These are phyloP conservation scores for Eutrema heterophyllum DNA, from an alignment of 345 rosid genomes.

Conservation along the genomic window DNA sequence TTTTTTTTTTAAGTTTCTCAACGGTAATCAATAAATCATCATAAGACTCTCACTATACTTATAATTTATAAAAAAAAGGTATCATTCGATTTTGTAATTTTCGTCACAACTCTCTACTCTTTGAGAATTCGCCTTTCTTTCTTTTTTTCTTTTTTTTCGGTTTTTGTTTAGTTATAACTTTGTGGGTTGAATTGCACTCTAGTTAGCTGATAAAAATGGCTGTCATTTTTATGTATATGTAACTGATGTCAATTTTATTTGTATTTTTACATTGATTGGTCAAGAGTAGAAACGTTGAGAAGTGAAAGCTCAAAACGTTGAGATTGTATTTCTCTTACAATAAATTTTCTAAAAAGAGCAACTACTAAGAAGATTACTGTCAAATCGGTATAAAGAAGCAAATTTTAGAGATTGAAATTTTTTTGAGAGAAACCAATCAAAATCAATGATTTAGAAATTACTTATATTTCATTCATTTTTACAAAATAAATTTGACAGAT, in stretches of 20 bases:
- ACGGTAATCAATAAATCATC: conserved; percentile 25
- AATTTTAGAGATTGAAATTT: background rate
- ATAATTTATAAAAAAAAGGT: background rate
- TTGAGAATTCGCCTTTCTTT: background rate
- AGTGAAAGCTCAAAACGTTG: background rate
- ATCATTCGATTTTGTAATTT: conserved; percentile 18
- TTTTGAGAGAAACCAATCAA: background rate
- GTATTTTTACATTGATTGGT: background rate
- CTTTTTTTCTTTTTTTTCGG: background rate
- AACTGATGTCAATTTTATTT: background rate
- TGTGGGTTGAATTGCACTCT: conserved; percentile 5
- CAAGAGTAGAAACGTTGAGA: background rate
- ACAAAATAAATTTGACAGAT: background rate
- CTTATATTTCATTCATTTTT: background rate
- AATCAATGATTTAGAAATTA: background rate
- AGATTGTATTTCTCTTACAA: background rate
- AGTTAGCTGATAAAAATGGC: conserved; percentile 13
- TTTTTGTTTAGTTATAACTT: background rate
- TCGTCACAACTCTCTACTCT: background rate
- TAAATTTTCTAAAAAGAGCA: background rate
- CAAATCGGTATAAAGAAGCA: background rate
- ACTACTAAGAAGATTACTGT: background rate
- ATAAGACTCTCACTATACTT: conserved; percentile 1
- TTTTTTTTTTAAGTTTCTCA: background rate
- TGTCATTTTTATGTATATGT: conserved; percentile 4